A percentile compares a stretch with the other conserved stretches of the same genome.
Evolutionary conservation across 768 basidiomycete species (phyloP).

Genomic region (Lanmaoa rubissima): DNA sequence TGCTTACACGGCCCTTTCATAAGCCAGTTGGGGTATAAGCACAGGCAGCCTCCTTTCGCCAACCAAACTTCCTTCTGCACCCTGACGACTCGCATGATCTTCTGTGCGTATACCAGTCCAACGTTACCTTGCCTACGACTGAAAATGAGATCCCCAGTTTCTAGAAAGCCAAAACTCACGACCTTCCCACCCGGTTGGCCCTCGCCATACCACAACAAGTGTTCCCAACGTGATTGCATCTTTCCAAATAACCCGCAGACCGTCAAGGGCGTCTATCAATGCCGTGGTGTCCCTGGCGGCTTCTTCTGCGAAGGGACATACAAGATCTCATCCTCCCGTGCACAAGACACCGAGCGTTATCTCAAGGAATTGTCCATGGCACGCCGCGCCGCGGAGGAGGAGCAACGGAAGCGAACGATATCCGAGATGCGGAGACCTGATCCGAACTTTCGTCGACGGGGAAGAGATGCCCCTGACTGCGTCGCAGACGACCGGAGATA

Average conservation of each 20-base stretch:
- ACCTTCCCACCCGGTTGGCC: constrained; percentile 35
- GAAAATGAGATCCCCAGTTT: constrained; percentile 18
- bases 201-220: constrained; percentile 38
- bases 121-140: not conserved
- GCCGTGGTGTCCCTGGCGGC: constrained; percentile 34
- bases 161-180: constrained; percentile 28
- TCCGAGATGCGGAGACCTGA: constrained; percentile 30
- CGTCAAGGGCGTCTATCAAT: constrained; percentile 32
- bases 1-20: constrained; percentile 25
- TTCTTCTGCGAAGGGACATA: constrained; percentile 37
- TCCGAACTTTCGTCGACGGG: constrained; percentile 14
- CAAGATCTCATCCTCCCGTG: constrained; percentile 33
- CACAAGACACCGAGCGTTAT: constrained; percentile 34
- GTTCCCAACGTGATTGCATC: constrained; percentile 33
- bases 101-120: constrained; percentile 20
- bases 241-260: constrained; percentile 32
- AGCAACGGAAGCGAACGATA: constrained; percentile 28
- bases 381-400: constrained; percentile 27
- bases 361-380: constrained; percentile 26
- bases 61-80: constrained; percentile 2
- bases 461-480: constrained; percentile 10
- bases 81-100: constrained; percentile 26
- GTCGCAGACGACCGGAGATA: constrained; percentile 5
- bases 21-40: constrained; percentile 22
- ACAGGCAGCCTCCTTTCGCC: not conserved